Percentiles rank a stretch among this genome's conserved stretches.
These are phyloP conservation scores for Ustilago cynodontis DNA, from an alignment of 1,284 basidiomycete genomes.

Conservation along the genomic window DNA sequence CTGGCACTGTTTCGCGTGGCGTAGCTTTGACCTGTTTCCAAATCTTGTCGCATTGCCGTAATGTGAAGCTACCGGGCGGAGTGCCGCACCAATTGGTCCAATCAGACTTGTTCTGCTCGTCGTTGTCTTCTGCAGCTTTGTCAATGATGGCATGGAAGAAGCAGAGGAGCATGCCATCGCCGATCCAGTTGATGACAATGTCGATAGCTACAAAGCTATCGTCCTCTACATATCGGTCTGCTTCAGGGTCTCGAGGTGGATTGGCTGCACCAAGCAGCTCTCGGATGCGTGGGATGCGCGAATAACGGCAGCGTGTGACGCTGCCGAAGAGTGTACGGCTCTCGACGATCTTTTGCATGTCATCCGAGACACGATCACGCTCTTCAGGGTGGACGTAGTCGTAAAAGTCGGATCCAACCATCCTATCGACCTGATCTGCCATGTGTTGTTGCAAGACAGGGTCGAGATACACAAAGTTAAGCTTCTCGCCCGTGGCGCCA, in stretches of 20 bases:
- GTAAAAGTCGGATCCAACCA: conserved; percentile 83
- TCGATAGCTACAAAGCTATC: conserved; percentile 87
- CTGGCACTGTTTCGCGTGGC: conserved; percentile 16
- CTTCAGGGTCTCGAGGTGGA: conserved; percentile 73
- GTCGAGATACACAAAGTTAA: conserved; percentile 89
- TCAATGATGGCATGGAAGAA: conserved; percentile 90
- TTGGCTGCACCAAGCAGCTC: conserved; percentile 71
- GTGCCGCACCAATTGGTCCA: conserved; percentile 98
- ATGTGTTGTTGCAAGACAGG: conserved; percentile 84
- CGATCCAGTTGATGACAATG: conserved; percentile 93
- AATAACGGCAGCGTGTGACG: conserved; percentile 81
- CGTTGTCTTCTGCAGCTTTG: conserved; percentile 80
- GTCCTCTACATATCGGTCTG: conserved; percentile 79
- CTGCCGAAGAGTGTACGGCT: conserved; percentile 87
- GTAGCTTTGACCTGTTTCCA: conserved; percentile 45
- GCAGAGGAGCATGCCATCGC: conserved; percentile 88
- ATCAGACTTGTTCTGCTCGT: conserved; percentile 79
- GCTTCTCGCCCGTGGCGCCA: conserved; percentile 71
- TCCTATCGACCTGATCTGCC: conserved; percentile 77
- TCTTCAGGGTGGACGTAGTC: conserved; percentile 92
- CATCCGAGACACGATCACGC: conserved; percentile 72
- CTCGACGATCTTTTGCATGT: conserved; percentile 82
- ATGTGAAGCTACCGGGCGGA: conserved; percentile 69
- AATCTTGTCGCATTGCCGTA: conserved; percentile 62
- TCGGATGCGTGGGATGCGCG: conserved; percentile 72